phyloP scores from a whole-genome alignment of 108 stramenopile species.

The Epithemia pelagica region DNA sequence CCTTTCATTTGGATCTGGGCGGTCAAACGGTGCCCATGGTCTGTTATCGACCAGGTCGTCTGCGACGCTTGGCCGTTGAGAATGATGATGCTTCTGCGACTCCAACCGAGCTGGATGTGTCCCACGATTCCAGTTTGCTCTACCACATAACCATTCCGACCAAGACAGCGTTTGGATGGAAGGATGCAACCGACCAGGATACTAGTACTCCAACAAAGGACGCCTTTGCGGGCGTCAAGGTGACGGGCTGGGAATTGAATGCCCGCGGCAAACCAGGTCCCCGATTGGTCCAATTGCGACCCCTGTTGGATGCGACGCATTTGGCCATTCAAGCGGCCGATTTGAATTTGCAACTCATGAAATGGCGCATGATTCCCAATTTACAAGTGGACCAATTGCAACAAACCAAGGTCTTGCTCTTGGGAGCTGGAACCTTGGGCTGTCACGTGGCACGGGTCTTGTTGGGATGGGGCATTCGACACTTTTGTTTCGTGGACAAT shows the following conservation, averaged over 20 bases:
- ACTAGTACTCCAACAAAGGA: neutral
- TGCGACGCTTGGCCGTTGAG: constrained; percentile 36
- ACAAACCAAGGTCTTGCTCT: constrained; percentile 71
- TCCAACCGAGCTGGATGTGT: neutral
- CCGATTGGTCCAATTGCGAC: constrained; percentile 67
- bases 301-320: constrained; percentile 64
- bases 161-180: constrained; percentile 45
- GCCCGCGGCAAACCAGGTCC: constrained; percentile 69
- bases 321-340: constrained; percentile 87
- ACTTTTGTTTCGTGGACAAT: constrained; percentile 92
- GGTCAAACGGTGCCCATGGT: constrained; percentile 46
- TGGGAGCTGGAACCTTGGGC: constrained; percentile 98
- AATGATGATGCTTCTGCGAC: constrained; percentile 13
- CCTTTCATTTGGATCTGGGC: constrained; percentile 48
- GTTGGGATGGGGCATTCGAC: constrained; percentile 94
- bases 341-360: constrained; percentile 96
- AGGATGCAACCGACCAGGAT: neutral
- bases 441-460: constrained; percentile 90
- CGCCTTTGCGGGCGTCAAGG: constrained; percentile 24
- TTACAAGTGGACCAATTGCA: constrained; percentile 80
- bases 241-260: constrained; percentile 82
- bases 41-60: constrained; percentile 38
- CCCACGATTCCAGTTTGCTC: constrained; percentile 33
- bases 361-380: constrained; percentile 92
- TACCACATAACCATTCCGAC: constrained; percentile 47